Percentiles rank a stretch among this genome's conserved stretches.
phyloP scores from a whole-genome alignment of 805 yeast genomes.

The Cyberlindnera maritima region DNA sequence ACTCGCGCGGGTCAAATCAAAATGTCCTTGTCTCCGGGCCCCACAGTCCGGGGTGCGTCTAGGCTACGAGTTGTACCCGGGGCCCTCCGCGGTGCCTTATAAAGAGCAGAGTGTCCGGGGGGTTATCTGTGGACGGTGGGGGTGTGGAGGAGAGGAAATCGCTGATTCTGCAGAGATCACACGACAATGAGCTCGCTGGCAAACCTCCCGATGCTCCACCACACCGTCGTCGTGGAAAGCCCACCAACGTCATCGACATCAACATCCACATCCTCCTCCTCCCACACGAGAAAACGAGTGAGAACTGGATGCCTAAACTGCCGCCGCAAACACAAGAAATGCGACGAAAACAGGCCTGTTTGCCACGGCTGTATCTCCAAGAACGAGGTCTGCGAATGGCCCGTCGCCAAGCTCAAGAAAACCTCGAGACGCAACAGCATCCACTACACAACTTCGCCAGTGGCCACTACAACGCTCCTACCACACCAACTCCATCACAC shows the following conservation, averaged over 20 bases:
- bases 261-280: not conserved
- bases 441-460: constrained; percentile 1
- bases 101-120: not conserved
- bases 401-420: constrained; percentile 37
- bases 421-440: constrained; percentile 6
- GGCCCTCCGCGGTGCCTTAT: not conserved
- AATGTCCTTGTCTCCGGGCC: not conserved
- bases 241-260: not conserved
- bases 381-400: constrained; percentile 19
- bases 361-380: constrained; percentile 13
- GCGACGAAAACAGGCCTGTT: constrained; percentile 49
- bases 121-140: too few species aligned
- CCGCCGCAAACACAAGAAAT: constrained; percentile 61
- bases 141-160: too few species aligned
- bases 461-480: not conserved
- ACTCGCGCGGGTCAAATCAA: not conserved
- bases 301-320: constrained; percentile 60
- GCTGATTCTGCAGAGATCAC: too few species aligned
- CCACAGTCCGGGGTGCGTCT: constrained; percentile 1
- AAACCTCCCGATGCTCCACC: not conserved
- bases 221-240: not conserved
- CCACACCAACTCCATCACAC: not conserved
- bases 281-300: constrained; percentile 32
- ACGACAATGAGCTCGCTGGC: not conserved
- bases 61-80: not conserved